These are phyloP conservation scores for Mucuna pruriens DNA, from an alignment of 306 rosid species.

Conservation along the genomic window DNA sequence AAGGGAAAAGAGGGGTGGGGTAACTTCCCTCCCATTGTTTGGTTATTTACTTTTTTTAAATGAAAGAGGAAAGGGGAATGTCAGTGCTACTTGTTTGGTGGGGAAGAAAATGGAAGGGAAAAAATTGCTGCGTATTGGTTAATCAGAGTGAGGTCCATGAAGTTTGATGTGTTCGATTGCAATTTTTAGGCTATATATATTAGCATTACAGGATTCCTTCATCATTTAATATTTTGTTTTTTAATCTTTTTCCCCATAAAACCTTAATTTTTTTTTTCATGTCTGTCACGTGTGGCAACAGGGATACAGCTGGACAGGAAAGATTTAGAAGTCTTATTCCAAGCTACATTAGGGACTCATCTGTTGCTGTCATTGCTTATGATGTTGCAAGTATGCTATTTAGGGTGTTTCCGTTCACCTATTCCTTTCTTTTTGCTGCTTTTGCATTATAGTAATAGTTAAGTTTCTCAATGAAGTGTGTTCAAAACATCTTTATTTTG, in stretches of 20 bases:
- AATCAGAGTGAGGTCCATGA: not conserved
- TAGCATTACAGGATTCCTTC: not conserved
- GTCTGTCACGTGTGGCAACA: conserved; percentile 22
- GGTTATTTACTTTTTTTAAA: not conserved
- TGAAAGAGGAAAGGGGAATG: not conserved
- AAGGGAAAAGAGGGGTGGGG: not conserved
- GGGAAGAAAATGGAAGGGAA: not conserved
- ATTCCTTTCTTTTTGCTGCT: conserved; percentile 18
- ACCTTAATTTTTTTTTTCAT: not conserved
- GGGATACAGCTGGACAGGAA: conserved; percentile 64
- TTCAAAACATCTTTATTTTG: not conserved
- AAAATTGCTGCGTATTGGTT: not conserved
- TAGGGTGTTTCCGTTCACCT: conserved; percentile 18
- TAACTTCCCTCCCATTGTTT: conserved; percentile 4
- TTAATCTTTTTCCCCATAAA: not conserved
- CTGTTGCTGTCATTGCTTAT: conserved; percentile 56
- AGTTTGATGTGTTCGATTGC: conserved; percentile 20
- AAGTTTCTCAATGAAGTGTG: not conserved
- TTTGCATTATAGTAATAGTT: not conserved
- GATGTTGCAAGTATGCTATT: conserved; percentile 54
- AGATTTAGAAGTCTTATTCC: conserved; percentile 62
- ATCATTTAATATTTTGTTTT: not conserved
- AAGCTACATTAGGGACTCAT: conserved; percentile 57
- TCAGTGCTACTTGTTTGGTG: not conserved
- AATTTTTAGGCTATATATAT: not conserved